phyloP scores from a whole-genome alignment of 140 eudicot species.

The Ambrosia hybrid region DNA sequence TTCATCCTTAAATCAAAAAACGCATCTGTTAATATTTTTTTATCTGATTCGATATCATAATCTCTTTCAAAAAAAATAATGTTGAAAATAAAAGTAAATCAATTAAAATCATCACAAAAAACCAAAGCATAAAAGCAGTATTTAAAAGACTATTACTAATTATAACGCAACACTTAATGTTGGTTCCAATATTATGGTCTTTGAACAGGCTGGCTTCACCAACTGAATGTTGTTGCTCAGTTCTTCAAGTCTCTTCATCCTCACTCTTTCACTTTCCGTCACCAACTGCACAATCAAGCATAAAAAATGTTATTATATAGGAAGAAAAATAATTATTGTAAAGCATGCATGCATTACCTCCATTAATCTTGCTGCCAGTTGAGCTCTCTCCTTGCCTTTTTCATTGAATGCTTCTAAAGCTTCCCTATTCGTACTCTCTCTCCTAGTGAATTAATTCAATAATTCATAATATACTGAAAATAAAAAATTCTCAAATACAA shows the following conservation, averaged over 20 bases:
- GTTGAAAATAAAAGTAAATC: conserved; percentile 16
- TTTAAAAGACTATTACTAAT: conserved; percentile 19
- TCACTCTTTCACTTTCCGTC: conserved; percentile 72
- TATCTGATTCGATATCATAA: too few relatives aligned
- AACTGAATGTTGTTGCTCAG: conserved; percentile 66
- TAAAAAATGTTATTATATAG: too few relatives aligned
- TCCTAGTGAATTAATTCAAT: not conserved
- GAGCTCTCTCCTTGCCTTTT: not conserved
- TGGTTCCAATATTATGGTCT: conserved; percentile 15
- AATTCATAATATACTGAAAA: too few relatives aligned
- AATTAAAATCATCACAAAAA: conserved; percentile 19
- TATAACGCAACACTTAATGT: conserved; percentile 19
- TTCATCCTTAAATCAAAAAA: too few relatives aligned
- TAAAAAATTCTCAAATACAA: too few relatives aligned
- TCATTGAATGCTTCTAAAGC: not conserved
- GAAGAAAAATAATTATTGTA: not conserved
- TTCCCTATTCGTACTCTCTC: not conserved
- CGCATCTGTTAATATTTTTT: too few relatives aligned
- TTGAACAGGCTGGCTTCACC: conserved; percentile 33
- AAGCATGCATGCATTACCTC: conserved; percentile 2
- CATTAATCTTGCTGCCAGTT: not conserved
- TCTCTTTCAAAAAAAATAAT: not conserved
- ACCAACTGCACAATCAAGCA: conserved; percentile 55
- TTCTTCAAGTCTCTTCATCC: conserved; percentile 87
- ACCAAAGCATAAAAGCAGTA: conserved; percentile 9